These are phyloP conservation scores for Antarctomyces pellizariae DNA, from an alignment of 495 filamentous ascomycete genomes.

Conservation along the genomic window DNA sequence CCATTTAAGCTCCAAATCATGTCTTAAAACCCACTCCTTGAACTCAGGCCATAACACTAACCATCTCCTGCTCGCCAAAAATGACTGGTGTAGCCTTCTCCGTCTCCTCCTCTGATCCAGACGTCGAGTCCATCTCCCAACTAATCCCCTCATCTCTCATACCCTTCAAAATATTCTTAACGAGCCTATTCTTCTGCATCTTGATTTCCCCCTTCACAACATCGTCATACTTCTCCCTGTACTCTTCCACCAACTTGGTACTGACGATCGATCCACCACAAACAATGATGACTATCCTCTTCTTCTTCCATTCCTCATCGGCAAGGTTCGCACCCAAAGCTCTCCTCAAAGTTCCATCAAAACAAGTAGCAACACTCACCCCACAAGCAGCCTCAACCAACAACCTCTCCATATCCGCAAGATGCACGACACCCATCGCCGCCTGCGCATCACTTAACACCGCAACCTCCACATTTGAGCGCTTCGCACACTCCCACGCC, in stretches of 20 bases:
- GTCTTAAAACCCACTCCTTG: too few relatives aligned
- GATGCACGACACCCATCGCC: slow-evolving; percentile 43
- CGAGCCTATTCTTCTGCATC: slow-evolving; percentile 1
- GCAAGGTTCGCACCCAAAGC: slow-evolving; percentile 32
- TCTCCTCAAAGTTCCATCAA: slow-evolving; percentile 37
- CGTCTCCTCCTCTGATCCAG: too few relatives aligned
- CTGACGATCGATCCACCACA: slow-evolving; percentile 69
- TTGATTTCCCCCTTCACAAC: slow-evolving; percentile 3
- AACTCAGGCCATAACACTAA: too few relatives aligned
- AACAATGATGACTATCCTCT: slow-evolving; percentile 62
- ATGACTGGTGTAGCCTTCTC: too few relatives aligned
- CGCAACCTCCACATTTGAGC: slow-evolving; percentile 28
- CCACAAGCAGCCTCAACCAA: slow-evolving; percentile 71
- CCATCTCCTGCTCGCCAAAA: too few relatives aligned
- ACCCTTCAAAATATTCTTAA: not conserved
- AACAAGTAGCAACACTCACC: slow-evolving; percentile 44
- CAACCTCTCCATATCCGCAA: slow-evolving; percentile 63
- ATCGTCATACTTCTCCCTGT: slow-evolving; percentile 28
- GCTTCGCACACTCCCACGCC: slow-evolving; percentile 30
- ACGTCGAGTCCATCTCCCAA: too few relatives aligned
- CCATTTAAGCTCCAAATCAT: too few relatives aligned
- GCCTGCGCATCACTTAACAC: slow-evolving; percentile 66
- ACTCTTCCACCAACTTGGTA: slow-evolving; percentile 38
- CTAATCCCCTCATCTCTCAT: slow-evolving; percentile 1
- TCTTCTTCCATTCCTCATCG: slow-evolving; percentile 25